Percentiles rank a stretch among this genome's conserved stretches.
Evolutionary conservation across 2,329 filamentous ascomycete genomes (phyloP).

Genomic region (Acrodontium crateriforme): DNA sequence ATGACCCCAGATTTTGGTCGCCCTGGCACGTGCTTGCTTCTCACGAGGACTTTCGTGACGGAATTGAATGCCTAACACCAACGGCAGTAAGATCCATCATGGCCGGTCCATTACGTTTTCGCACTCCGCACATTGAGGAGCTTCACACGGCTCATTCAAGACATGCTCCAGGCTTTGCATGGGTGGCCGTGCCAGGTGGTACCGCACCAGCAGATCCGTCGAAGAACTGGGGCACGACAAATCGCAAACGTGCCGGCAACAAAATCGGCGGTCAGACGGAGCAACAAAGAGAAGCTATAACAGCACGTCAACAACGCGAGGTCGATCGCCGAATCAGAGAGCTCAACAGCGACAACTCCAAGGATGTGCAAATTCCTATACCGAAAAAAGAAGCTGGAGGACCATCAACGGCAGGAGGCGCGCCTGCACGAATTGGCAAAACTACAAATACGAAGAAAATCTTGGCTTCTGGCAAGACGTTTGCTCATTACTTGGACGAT

Average conservation of each 20-base stretch:
- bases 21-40: no score
- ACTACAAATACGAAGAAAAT: conserved; percentile 63
- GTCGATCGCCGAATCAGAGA: conserved; percentile 69
- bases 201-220: conserved; percentile 43
- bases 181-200: conserved; percentile 66
- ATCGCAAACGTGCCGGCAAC: conserved; percentile 57
- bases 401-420: conserved; percentile 25
- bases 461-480: conserved; percentile 67
- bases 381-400: conserved; percentile 36
- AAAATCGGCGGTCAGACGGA: conserved; percentile 24
- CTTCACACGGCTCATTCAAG: conserved; percentile 51
- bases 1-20: no score
- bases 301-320: conserved; percentile 70
- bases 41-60: no score
- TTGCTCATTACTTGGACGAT: conserved; percentile 70
- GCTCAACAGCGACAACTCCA: conserved; percentile 57
- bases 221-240: conserved; percentile 27
- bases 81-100: conserved; percentile 8
- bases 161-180: conserved; percentile 79
- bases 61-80: no score
- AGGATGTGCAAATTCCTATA: conserved; percentile 56
- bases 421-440: conserved; percentile 38
- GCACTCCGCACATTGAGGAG: conserved; percentile 65
- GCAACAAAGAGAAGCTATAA: conserved; percentile 45
- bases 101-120: conserved; percentile 17